Evolutionary conservation across 768 basidiomycete genomes (phyloP), one percentile per base, ranked within the genome.

Genomic region (Leucosporidium scottii): DNA sequence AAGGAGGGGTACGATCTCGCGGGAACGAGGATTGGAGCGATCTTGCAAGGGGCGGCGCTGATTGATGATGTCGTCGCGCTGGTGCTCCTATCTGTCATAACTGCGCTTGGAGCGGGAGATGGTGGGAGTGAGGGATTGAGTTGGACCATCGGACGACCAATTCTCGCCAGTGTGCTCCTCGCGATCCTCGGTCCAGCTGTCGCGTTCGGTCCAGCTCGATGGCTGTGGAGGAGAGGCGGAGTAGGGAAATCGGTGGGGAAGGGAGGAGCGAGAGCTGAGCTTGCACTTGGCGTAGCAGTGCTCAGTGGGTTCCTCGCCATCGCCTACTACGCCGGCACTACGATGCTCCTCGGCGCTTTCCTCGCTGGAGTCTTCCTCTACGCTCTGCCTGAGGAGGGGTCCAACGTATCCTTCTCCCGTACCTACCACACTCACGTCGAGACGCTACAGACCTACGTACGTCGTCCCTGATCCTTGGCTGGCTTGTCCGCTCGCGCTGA

Each of bases 41-140:
- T 86, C 0, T 77, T 89, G 21, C 79, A 85, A 68, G 82, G 82
- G 59, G 86, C 86, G 1, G 87, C 87, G 0, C 78, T 87, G 18
- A 79, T 86, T 56, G 86, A 88, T 76, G 86, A 88, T 74, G 80
- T 87, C 13, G 79, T 84, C 21, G 85, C 85, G 0, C 81, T 87
- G 7, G 81, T 87, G 30, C 82, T 87, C 44, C 82, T 84, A 0
- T 82, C 82, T 28, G 81, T 87, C 54, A 80, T 87, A 20, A 77
- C 80, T 30, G 47, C 58, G 8, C 65, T 73, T 3, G 65, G 55
- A 17, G 23, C 25, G 1, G 62, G 57, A 49, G 53, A 15, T 3
- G 27, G 27, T 12, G 39, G 39, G 15, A 44, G 39, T 15, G 39
- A 44, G 4, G n/a, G 20, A 7, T 25, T 72, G 0, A 72, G 70